Conservation (phyloP, 208 protist species). For the Acanthamoeba royreba region DNA sequence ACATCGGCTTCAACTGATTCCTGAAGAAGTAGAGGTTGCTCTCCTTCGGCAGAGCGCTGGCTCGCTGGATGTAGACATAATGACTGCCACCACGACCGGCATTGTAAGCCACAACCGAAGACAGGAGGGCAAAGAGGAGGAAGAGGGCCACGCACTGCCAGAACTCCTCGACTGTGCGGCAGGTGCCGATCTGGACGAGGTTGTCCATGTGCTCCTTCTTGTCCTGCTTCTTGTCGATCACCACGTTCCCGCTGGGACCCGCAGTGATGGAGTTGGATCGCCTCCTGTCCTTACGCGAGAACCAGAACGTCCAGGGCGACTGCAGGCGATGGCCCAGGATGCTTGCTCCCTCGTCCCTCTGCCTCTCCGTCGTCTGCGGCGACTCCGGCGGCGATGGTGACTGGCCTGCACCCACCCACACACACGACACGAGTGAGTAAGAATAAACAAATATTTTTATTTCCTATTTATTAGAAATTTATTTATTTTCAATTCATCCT, state of each 20-base stretch:
- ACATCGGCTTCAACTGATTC: slow-evolving; percentile 49
- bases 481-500: too few relatives aligned
- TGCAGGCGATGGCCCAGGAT: slow-evolving; percentile 36
- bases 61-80: slow-evolving; percentile 13
- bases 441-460: too few relatives aligned
- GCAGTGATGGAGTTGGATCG: not conserved
- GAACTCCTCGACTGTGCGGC: slow-evolving; percentile 64
- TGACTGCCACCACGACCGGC: not conserved
- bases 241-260: not conserved
- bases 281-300: slow-evolving; percentile 54
- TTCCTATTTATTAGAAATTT: too few relatives aligned
- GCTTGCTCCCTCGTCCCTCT: not conserved
- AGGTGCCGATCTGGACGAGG: slow-evolving; percentile 44
- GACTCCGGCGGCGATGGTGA: not conserved
- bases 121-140: not conserved
- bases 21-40: slow-evolving; percentile 55
- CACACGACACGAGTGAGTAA: too few relatives aligned
- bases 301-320: slow-evolving; percentile 56
- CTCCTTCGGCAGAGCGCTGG: slow-evolving; percentile 46
- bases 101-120: not conserved
- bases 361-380: not conserved
- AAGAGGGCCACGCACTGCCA: slow-evolving; percentile 31
- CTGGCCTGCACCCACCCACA: not conserved
- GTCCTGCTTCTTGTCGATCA: slow-evolving; percentile 1
- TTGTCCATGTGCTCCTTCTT: slow-evolving; percentile 51